Percentiles rank a stretch among this genome's conserved stretches.
Evolutionary conservation across 371 early-diverging fungal species (phyloP).

Genomic region (Mortierella sp.): DNA sequence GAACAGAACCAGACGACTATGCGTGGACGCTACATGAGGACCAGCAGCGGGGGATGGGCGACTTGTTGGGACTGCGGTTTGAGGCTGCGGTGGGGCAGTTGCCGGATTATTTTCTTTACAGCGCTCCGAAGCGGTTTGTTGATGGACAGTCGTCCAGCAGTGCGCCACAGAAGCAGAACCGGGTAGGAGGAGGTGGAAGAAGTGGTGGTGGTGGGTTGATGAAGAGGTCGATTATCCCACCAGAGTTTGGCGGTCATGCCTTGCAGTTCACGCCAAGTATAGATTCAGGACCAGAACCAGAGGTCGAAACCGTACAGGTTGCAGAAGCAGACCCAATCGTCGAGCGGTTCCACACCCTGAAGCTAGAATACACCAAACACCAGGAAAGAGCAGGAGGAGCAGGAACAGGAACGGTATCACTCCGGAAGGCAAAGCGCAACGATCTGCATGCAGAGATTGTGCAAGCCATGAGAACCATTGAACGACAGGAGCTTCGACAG

Average conservation of each 20-base stretch:
- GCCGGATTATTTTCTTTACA: conserved; percentile 43
- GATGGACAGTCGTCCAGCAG: background rate
- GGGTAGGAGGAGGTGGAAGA: background rate
- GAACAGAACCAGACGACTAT: conserved; percentile 36
- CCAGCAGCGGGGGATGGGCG: conserved; percentile 32
- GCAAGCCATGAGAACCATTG: conserved; percentile 19
- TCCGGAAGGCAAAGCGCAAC: conserved; percentile 11
- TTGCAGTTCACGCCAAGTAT: background rate
- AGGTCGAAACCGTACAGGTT: background rate
- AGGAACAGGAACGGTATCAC: background rate
- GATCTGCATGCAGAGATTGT: conserved; percentile 16
- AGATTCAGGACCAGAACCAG: background rate
- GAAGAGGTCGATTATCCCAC: background rate
- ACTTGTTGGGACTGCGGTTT: conserved; percentile 31
- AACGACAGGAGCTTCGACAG: conserved; percentile 24
- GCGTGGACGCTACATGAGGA: conserved; percentile 54
- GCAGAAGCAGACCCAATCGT: conserved; percentile 23
- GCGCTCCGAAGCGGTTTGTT: conserved; percentile 11
- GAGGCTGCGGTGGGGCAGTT: conserved; percentile 39
- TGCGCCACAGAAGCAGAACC: background rate
- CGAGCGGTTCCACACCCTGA: conserved; percentile 27
- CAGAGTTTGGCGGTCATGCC: background rate
- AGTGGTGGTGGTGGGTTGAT: background rate
- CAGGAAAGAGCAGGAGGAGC: background rate
- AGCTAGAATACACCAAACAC: conserved; percentile 11